Conservation (phyloP, 1,139 yeast genomes). For the Yarrowia galli region DNA sequence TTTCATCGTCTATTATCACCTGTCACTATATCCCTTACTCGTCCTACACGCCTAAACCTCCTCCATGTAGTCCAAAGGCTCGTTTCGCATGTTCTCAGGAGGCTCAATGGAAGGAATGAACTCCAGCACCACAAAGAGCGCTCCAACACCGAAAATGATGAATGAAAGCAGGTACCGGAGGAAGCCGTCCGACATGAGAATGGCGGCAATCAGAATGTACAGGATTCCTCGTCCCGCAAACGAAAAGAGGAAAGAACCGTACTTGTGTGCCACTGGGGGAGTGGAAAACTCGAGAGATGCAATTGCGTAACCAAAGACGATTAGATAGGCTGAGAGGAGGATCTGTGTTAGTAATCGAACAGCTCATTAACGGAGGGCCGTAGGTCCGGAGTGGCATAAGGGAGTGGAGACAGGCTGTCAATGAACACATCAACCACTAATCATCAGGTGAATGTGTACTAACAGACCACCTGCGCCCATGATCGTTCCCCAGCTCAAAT, state of each 20-base stretch:
- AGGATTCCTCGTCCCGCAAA: conserved; percentile 84
- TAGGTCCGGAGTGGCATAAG: not conserved
- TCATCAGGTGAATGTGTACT: no score
- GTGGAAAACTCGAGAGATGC: conserved; percentile 54
- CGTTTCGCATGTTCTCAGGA: conserved; percentile 69
- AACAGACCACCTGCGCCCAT: no score
- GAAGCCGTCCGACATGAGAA: conserved; percentile 65
- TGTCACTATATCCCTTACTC: not conserved
- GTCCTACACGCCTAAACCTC: conserved; percentile 10
- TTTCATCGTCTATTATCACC: not conserved
- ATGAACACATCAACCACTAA: no score
- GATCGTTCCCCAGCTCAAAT: no score
- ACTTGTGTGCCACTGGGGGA: conserved; percentile 66
- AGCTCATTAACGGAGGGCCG: not conserved
- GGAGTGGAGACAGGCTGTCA: no score
- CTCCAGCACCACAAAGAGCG: conserved; percentile 66
- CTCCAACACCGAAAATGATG: conserved; percentile 64
- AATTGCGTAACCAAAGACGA: conserved; percentile 26
- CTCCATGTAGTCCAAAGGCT: conserved; percentile 37
- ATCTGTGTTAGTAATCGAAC: conserved; percentile 17
- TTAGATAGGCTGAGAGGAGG: conserved; percentile 13
- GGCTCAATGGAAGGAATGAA: conserved; percentile 73
- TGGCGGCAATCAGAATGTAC: conserved; percentile 70
- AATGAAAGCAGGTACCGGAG: conserved; percentile 64
- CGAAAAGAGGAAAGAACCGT: conserved; percentile 81